Conservation (phyloP, 2,329 filamentous ascomycete species). For the Trichoderma brevicompactum region DNA sequence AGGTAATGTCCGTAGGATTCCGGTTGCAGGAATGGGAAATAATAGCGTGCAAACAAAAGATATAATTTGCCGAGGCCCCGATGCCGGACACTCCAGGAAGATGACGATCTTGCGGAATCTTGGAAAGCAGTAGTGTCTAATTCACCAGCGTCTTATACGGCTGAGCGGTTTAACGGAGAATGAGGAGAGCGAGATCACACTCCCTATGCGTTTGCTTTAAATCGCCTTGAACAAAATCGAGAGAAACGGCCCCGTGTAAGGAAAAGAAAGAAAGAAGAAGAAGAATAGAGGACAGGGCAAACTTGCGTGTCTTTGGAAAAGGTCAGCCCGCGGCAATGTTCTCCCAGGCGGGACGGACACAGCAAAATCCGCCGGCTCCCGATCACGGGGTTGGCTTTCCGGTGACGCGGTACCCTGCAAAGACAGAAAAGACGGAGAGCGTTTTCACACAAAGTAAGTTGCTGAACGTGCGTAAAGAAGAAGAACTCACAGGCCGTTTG, state of each 20-base stretch:
- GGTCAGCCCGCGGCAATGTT: neutral
- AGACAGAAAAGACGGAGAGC: neutral
- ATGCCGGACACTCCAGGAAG: neutral
- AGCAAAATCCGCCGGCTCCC: constrained; percentile 3
- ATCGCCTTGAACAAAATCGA: neutral
- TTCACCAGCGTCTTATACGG: neutral
- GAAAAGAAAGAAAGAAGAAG: neutral
- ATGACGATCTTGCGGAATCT: neutral
- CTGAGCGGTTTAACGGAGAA: neutral
- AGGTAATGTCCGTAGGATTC: neutral
- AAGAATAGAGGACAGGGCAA: neutral
- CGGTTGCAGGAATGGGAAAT: neutral
- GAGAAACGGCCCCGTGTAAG: neutral
- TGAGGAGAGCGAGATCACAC: neutral
- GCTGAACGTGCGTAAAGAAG: neutral
- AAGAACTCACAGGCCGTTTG: neutral
- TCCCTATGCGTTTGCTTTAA: neutral
- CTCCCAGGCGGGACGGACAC: constrained; percentile 8
- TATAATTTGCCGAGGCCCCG: neutral
- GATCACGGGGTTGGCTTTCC: constrained; percentile 5
- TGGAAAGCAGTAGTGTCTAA: neutral
- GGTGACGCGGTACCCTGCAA: neutral
- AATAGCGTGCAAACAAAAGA: neutral
- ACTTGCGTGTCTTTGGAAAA: neutral
- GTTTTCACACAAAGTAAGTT: neutral